These are phyloP conservation scores for Paramecium primaurelia DNA, from an alignment of 73 alveolate genomes.

Conservation along the genomic window DNA sequence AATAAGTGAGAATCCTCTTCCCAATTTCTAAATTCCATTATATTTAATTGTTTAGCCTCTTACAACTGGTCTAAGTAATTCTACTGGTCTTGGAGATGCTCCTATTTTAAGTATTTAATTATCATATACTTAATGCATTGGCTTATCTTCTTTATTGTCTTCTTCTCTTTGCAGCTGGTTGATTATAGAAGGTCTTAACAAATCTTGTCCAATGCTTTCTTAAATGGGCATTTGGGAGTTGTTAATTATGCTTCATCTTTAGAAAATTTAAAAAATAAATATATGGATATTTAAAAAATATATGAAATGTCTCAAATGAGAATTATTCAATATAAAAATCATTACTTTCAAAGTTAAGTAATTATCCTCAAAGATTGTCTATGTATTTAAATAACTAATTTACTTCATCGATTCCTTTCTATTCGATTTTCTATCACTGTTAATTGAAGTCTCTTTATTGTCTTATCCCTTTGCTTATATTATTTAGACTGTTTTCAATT, in stretches of 20 bases:
- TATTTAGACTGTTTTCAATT: not conserved
- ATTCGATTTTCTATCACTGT: not conserved
- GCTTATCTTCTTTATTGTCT: conserved; percentile 71
- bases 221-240: conserved; percentile 89
- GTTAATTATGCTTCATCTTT: conserved; percentile 75
- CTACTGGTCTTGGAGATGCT: conserved; percentile 78
- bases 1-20: conserved; percentile 95
- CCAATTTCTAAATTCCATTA: conserved; percentile 77
- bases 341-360: not conserved
- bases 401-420: not conserved
- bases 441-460: not conserved
- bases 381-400: not conserved
- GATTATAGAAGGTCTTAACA: conserved; percentile 95
- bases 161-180: conserved; percentile 91
- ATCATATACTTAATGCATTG: conserved; percentile 68
- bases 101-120: conserved; percentile 53
- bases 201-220: conserved; percentile 89
- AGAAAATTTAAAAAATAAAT: conserved; percentile 5
- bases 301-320: conserved; percentile 42
- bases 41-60: conserved; percentile 88
- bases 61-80: conserved; percentile 89
- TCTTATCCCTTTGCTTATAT: not conserved
- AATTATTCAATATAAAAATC: not conserved
- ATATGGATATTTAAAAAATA: conserved; percentile 14
- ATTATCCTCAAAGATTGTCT: not conserved